Base-by-base conservation (phyloP, 148 eudicot species). In the Rhododendron ovatum region DNA sequence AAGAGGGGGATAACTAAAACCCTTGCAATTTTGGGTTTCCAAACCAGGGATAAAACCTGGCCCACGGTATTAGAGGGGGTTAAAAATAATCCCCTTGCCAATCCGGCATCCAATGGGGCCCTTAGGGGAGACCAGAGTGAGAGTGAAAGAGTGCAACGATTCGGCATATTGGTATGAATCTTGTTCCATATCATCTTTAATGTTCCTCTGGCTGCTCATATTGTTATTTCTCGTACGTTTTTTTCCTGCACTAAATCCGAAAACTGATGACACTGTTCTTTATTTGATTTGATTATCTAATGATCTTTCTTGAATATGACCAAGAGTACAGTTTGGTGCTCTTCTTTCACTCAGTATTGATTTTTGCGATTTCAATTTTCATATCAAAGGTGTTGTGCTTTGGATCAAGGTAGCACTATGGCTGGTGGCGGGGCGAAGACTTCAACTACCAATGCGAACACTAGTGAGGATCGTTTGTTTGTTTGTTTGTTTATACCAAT, bases 401-500 rank as follows among this genome's bases (percentile, higher is more conserved):
- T 41, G 67, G 74, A 74, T 67, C 57, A 37, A 86, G 85, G 78
- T 41, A 73, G 84, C 59, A 75, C 55, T 37, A 83, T 76, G 45
- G 88, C 85, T 82, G 85, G 85, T 41, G 75, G 75, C 12, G 45
- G 82, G 57, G 20, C 88, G 75, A 82, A 86, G 81, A 82, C 76
- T 47, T n/a, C 55, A 4, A 81, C 37, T 51, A 28, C 80, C 26
- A 71, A 71, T 35, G 45, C 87, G 1, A 71, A 81, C 73, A 55
- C 30, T 33, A 86, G 88, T 86, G 78, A 86, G 88, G 82, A 81
- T 81, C 28, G 28, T 71, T 71, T 71, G 26, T 8, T 86, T 48
- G 26, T 8, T 86, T 48, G 47, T 43, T 43, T 43, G 20, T 67
- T 67, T 69, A 80, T 59, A 33, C n/a, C 83, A 61, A 80, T 47